These are phyloP conservation scores for Tricladium varicosporioides DNA, from an alignment of 2,329 filamentous ascomycete species.

Conservation along the genomic window DNA sequence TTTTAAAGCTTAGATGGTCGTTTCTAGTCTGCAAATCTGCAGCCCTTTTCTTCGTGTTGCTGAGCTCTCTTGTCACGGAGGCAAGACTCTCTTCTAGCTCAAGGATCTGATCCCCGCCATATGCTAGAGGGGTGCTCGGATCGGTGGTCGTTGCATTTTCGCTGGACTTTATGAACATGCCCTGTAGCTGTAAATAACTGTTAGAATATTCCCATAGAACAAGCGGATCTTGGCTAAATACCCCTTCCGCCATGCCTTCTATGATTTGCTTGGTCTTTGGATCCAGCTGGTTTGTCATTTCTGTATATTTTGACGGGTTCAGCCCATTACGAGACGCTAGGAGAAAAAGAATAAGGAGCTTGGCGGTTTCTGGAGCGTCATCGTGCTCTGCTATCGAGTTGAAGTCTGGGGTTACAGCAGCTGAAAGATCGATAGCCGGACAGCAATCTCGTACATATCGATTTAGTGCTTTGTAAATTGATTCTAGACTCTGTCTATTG, in stretches of 20 bases:
- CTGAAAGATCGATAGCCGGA: slow-evolving; percentile 48
- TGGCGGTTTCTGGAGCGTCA: slow-evolving; percentile 51
- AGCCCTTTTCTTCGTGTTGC: slow-evolving; percentile 53
- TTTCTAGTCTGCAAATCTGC: slow-evolving; percentile 59
- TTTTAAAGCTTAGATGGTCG: slow-evolving; percentile 57
- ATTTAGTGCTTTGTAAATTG: slow-evolving; percentile 52
- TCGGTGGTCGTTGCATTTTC: background rate
- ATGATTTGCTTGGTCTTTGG: background rate
- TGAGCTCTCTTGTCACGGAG: slow-evolving; percentile 44
- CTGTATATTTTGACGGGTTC: background rate
- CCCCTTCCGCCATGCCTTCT: background rate
- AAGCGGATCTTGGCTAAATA: background rate
- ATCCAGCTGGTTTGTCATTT: background rate
- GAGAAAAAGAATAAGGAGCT: slow-evolving; percentile 27
- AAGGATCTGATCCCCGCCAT: slow-evolving; percentile 13
- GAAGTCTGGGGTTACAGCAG: slow-evolving; percentile 50
- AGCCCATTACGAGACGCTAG: background rate
- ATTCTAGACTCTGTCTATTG: slow-evolving; percentile 52
- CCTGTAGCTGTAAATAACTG: background rate
- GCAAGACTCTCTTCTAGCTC: slow-evolving; percentile 50
- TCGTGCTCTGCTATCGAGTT: slow-evolving; percentile 57
- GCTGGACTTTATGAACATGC: background rate
- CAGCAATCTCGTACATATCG: slow-evolving; percentile 55
- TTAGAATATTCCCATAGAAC: too few relatives aligned
- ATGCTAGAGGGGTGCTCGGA: background rate